phyloP scores from a whole-genome alignment of 441 rosid species.

The Corymbia citriodora region DNA sequence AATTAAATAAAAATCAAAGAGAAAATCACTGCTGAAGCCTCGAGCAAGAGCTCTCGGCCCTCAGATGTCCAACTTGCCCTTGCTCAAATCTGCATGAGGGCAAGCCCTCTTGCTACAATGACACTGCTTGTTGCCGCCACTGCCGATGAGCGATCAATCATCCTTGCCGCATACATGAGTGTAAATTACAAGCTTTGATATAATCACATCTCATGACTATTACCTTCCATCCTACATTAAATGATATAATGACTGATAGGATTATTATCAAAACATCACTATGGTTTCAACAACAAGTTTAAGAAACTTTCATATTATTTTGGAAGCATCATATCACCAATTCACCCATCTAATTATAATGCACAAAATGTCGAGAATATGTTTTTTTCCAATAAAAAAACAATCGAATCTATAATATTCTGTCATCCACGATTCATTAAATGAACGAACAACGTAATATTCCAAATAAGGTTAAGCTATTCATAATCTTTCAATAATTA shows the following conservation, averaged over 20 bases:
- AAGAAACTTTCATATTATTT: neutral
- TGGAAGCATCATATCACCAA: neutral
- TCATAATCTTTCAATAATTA: neutral
- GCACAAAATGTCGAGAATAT: neutral
- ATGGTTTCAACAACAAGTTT: neutral
- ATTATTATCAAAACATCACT: neutral
- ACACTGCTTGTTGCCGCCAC: neutral
- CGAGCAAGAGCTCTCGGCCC: neutral
- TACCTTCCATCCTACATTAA: neutral
- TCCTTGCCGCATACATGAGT: fast-evolving
- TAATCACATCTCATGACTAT: neutral
- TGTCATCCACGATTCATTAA: neutral
- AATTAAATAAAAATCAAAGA: neutral
- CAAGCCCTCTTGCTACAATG: neutral
- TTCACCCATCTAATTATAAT: neutral
- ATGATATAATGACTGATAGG: neutral
- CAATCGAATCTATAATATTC: neutral
- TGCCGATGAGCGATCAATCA: neutral
- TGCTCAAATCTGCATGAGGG: neutral
- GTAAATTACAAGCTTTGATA: neutral
- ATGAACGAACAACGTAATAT: neutral
- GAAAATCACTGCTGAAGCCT: neutral
- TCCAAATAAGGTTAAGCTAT: neutral
- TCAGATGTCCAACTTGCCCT: neutral
- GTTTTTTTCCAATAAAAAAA: neutral